Conservation (phyloP, 2,329 filamentous ascomycete species). For the Fusarium pseudograminearum region DNA sequence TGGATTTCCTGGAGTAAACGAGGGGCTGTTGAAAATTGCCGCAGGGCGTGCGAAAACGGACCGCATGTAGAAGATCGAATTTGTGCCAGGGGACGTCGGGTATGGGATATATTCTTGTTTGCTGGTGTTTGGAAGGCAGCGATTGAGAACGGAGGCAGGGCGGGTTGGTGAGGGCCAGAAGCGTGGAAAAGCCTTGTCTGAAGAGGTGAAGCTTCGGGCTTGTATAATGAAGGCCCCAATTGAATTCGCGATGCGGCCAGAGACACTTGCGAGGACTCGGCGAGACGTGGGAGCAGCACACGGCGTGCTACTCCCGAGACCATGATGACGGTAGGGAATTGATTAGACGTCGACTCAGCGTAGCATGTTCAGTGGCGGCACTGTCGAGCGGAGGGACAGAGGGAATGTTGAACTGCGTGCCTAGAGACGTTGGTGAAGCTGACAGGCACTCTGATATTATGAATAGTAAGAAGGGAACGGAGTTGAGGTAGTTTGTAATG, state of each 20-base stretch:
- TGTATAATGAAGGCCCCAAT: conserved; percentile 36
- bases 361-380: conserved; percentile 49
- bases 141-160: conserved; percentile 47
- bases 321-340: conserved; percentile 56
- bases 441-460: conserved; percentile 23
- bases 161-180: conserved; percentile 31
- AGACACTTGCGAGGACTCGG: conserved; percentile 50
- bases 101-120: conserved; percentile 9
- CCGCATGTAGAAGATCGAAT: conserved; percentile 19
- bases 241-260: conserved; percentile 41
- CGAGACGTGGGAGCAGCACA: conserved; percentile 62
- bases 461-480: conserved; percentile 30
- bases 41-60: conserved; percentile 39
- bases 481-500: conserved; percentile 46
- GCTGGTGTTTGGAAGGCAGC: conserved; percentile 40
- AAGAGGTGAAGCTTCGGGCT: conserved; percentile 28
- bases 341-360: conserved; percentile 42
- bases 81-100: conserved; percentile 12
- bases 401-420: conserved; percentile 9
- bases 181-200: conserved; percentile 38
- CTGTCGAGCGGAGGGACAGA: conserved; percentile 26
- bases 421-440: conserved; percentile 19
- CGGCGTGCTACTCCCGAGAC: conserved; percentile 63
- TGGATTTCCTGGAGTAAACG: conserved; percentile 42
- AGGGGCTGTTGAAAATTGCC: conserved; percentile 49